Conservation (phyloP, 805 yeast species). For the Saccharomycopsis microspora region DNA sequence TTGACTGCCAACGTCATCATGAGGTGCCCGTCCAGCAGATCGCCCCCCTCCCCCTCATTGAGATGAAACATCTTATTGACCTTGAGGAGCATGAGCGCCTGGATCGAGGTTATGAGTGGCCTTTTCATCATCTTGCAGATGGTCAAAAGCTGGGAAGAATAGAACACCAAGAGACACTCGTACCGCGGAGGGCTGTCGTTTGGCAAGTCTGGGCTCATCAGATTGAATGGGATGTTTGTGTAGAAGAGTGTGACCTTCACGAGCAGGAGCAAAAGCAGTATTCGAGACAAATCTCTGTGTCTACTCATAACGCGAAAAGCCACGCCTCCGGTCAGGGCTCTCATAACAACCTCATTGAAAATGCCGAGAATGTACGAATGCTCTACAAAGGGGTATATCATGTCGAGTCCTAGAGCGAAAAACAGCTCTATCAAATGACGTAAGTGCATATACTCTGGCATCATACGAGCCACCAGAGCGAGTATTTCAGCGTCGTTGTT, state of each 20-base stretch:
- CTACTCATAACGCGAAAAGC: slow-evolving; percentile 7
- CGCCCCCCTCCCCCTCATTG: slow-evolving; percentile 18
- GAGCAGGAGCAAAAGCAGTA: slow-evolving; percentile 10
- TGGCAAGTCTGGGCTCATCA: slow-evolving; percentile 4
- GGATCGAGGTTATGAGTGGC: slow-evolving; percentile 11
- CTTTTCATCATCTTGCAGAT: slow-evolving; percentile 11
- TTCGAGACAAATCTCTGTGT: slow-evolving; percentile 9
- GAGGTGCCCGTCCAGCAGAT: slow-evolving; percentile 14
- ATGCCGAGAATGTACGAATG: slow-evolving; percentile 2
- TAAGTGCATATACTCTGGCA: neutral
- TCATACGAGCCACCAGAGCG: too few relatives aligned
- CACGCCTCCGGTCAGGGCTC: slow-evolving; percentile 5
- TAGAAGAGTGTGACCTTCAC: slow-evolving; percentile 10
- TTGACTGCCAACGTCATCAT: slow-evolving; percentile 3
- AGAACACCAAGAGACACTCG: slow-evolving; percentile 7
- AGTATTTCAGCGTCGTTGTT: neutral
- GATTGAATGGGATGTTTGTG: slow-evolving; percentile 6
- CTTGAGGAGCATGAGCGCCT: slow-evolving; percentile 14
- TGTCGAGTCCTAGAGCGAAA: slow-evolving; percentile 10
- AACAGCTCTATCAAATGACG: neutral
- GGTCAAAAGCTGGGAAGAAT: slow-evolving; percentile 4
- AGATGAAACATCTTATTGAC: slow-evolving; percentile 8
- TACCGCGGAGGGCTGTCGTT: slow-evolving; percentile 1
- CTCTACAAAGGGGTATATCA: slow-evolving; percentile 10
- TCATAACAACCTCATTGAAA: slow-evolving; percentile 10